Base-by-base conservation (phyloP, 805 yeast genomes). In the Tetrapisispora phaffii region DNA sequence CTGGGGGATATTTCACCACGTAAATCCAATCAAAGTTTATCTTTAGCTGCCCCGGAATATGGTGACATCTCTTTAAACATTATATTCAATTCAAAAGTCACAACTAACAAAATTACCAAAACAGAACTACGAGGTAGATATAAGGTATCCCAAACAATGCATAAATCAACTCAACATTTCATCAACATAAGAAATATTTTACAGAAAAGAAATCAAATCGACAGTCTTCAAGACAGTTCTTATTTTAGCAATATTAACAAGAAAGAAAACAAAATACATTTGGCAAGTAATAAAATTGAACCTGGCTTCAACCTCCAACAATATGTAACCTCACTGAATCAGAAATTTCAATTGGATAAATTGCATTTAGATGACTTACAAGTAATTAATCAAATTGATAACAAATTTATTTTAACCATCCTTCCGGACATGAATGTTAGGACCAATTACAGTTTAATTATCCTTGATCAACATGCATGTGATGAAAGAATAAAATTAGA, bases 381-480 rank as follows among this genome's bases (percentile, higher is more conserved):
- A 7, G 69, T 79, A 0, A 65, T 82, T 6, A 68, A 73, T 4
- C 95, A 85, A 57, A 63, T 84, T 2, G 85, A 79, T 39, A 55
- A 62, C 3, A 83, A 81, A 56, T 85, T 85, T 54, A 76, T 87
- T 8, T 63, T 86, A 4, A 59, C 74, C 2, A 66, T 60, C 21
- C 34, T 57, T 0, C 32, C 46, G 21, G 39, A n/a, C 8, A 24
- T 23, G 4, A 7, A 39, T 9, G 16, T 42, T 0, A 38, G 41
- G 1, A n/a, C 55, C 1, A 29, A 49, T 1, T 48, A 49, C 7
- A 38, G 55, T 0, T 52, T 76, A 15, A 59, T 76, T 19, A 62
- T 76, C 1, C 54, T 83, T 5, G 96, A 87, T 57, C 96, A 86
- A 55, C 96, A 87, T 66, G 95, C 95, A 0, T 77, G 82, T 44